phyloP scores from a whole-genome alignment of 495 filamentous ascomycete species.

The Penicillium pancosmium region DNA sequence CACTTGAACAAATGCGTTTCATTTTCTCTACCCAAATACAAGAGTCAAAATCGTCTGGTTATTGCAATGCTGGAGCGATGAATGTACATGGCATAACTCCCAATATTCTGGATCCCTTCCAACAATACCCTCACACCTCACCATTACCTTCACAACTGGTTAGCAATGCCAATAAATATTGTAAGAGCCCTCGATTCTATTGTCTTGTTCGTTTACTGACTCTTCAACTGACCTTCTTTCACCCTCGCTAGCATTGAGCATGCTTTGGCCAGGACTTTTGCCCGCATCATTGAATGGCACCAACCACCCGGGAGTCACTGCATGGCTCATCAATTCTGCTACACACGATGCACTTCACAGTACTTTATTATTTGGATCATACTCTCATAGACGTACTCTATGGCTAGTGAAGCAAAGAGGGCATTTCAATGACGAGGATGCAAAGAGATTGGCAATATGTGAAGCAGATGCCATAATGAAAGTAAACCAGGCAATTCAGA shows the following conservation, averaged over 20 bases:
- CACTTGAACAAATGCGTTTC: background rate
- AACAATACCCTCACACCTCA: background rate
- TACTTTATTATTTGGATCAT: conserved; percentile 10
- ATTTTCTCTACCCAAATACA: background rate
- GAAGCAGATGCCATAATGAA: conserved; percentile 8
- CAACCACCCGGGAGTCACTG: background rate
- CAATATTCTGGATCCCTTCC: conserved; percentile 1
- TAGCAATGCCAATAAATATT: conserved; percentile 1
- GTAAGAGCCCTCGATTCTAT: background rate
- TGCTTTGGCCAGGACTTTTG: conserved; percentile 1
- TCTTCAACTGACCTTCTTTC: background rate
- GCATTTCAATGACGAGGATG: conserved; percentile 11
- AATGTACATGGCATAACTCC: background rate
- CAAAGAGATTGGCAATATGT: conserved; percentile 3
- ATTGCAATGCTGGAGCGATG: background rate
- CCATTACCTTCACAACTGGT: background rate
- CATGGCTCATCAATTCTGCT: conserved; percentile 7
- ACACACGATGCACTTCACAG: conserved; percentile 9
- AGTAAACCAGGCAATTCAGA: conserved; percentile 1
- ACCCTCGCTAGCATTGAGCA: background rate
- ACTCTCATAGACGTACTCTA: conserved; percentile 9
- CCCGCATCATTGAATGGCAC: background rate
- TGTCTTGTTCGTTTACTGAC: background rate
- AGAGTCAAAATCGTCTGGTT: background rate
- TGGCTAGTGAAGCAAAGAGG: conserved; percentile 9